These are phyloP conservation scores for Ustilago shanxiensis DNA, from an alignment of 1,284 basidiomycete species.

Conservation along the genomic window DNA sequence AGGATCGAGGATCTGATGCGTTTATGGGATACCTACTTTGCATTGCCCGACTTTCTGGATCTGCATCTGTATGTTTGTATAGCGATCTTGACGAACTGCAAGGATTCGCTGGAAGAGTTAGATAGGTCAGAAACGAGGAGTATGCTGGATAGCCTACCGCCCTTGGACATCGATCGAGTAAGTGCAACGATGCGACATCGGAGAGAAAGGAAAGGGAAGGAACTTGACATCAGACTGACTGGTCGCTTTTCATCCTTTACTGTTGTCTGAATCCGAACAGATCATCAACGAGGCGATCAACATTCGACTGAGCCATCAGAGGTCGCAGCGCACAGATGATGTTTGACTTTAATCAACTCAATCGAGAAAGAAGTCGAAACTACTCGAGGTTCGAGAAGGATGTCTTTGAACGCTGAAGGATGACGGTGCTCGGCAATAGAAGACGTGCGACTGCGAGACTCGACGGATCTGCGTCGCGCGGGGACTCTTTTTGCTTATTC, in stretches of 20 bases:
- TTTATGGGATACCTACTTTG: slow-evolving; percentile 70
- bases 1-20: slow-evolving; percentile 67
- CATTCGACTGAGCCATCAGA: slow-evolving; percentile 63
- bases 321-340: slow-evolving; percentile 40
- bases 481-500: not conserved
- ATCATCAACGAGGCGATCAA: slow-evolving; percentile 69
- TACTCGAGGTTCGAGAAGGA: not conserved
- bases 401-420: not conserved
- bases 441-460: not conserved
- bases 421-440: not conserved
- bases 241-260: slow-evolving; percentile 13
- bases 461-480: not conserved
- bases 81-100: slow-evolving; percentile 69
- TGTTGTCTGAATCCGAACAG: not conserved
- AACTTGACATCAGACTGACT: slow-evolving; percentile 20
- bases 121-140: slow-evolving; percentile 69
- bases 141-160: slow-evolving; percentile 67
- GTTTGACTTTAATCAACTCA: not conserved
- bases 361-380: not conserved
- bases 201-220: too few species aligned
- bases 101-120: slow-evolving; percentile 69
- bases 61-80: slow-evolving; percentile 70
- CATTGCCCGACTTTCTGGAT: slow-evolving; percentile 65
- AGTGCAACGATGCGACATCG: not conserved
- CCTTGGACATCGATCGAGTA: slow-evolving; percentile 64